Base-by-base conservation (phyloP, 1,284 basidiomycete species). In the Cryptococcus jaspeensis region DNA sequence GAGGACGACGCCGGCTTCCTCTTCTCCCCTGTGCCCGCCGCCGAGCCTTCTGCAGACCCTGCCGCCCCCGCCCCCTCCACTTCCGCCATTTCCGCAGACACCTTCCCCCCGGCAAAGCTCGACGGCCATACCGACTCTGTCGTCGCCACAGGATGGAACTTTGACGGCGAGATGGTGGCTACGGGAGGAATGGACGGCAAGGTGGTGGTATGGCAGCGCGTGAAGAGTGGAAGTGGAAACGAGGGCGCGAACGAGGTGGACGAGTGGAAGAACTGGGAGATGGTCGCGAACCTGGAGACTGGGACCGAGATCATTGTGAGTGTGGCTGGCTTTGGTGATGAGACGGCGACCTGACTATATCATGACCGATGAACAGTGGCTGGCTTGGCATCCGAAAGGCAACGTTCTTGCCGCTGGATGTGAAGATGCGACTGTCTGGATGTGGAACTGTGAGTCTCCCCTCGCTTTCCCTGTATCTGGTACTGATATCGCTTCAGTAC, bases 101-200 rank as follows among this genome's bases (percentile, higher is more conserved):
- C 90, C 41, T 87, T 87, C 62, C 80, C 87, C 60, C 82, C 98
- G 42, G 87, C 87, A 47, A 88, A 87, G 72, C 83, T 99, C 50
- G 88, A 87, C 0, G 95, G 95, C 1, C 95, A 99, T 77, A 86
- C 86, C 7, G 96, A 99, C 74, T 94, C 90, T 65, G 92, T 99
- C 42, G 87, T 88, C 3, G 82, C 83, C 51, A 84, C 84, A 1
- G 87, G 83, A 41, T 99, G 90, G 83, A 95, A 86, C 72, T 72
- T 80, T 4, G 92, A 97, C 71, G 95, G 96, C 11, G 87, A 95
- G 75, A 83, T 95, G 82, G 83, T 95, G 56, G 87, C 95, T 13
- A 97, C 93, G 0, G 95, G 92, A 18, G 94, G 95, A 0, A 97
- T 99, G 92, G 95, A 99, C 71, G 95, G 96, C 9, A 87, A 86